Conservation (phyloP, 768 basidiomycete genomes). For the Clitopilus hobsonii region DNA sequence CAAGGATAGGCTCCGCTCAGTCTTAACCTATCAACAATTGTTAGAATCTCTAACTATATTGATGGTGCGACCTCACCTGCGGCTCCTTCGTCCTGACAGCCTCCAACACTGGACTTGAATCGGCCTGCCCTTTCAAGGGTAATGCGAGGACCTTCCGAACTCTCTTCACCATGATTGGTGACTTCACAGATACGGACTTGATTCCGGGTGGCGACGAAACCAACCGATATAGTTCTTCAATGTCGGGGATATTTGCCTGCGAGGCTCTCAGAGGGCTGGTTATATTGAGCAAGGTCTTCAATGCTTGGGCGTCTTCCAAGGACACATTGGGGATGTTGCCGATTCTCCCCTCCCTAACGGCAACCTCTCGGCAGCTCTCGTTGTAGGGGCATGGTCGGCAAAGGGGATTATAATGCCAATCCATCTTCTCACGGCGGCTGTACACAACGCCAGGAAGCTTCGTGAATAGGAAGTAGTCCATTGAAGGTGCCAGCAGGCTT, state of each 20-base stretch:
- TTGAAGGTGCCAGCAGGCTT: constrained; percentile 32
- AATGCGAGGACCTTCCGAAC: constrained; percentile 34
- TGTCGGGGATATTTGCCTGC: constrained; percentile 28
- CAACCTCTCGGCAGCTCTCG: constrained; percentile 27
- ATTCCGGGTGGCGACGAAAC: constrained; percentile 23
- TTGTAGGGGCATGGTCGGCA: constrained; percentile 40
- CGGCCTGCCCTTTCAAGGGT: constrained; percentile 17
- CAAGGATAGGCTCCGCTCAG: constrained; percentile 38
- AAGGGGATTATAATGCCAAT: constrained; percentile 47
- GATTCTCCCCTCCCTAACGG: constrained; percentile 30
- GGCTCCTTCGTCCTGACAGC: background rate
- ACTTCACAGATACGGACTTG: constrained; percentile 21
- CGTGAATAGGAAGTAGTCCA: constrained; percentile 39
- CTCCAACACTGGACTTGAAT: constrained; percentile 25
- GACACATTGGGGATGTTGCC: constrained; percentile 46
- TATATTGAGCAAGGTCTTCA: constrained; percentile 32
- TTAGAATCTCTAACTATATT: background rate
- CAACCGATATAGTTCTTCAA: constrained; percentile 42
- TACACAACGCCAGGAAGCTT: constrained; percentile 36
- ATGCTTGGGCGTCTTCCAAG: constrained; percentile 34
- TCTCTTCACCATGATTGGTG: constrained; percentile 34
- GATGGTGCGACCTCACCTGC: background rate
- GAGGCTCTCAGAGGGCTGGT: constrained; percentile 6
- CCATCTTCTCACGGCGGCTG: constrained; percentile 25
- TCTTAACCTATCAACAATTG: constrained; percentile 30